Evolutionary conservation across 768 basidiomycete genomes (phyloP), one percentile per base, ranked within the genome.

Genomic region (Bullera alba): DNA sequence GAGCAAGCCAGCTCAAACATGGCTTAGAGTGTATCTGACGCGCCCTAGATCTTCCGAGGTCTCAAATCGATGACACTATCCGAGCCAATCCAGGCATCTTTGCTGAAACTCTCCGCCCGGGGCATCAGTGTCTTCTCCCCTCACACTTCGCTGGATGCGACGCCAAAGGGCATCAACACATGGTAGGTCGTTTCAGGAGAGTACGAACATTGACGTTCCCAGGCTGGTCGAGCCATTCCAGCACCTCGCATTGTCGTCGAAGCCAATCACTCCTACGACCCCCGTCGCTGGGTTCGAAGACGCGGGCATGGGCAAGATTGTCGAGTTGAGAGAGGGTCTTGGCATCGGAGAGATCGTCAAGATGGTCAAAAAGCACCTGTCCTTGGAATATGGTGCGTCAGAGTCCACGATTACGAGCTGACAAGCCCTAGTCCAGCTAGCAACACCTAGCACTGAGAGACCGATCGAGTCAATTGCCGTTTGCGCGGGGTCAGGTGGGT

Each of bases 41-140:
- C 58, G n/a, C n/a, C n/a, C n/a, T n/a, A 91, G 90, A 72, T 72
- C 48, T 72, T 74, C 73, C 88, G 47, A 85, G 88, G 14, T 74
- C 83, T 37, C 75, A 82, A 45, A 86, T 82, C 87, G 23, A 55
- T 97, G 54, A 91, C 86, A 0, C 79, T 92, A 49, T 69, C 80
- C 34, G 84, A 84, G 55, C 80, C 89, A 0, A 76, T 96, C 7
- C 90, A 93, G 73, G 71, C 79, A 2, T 85, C 84, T 3, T 78
- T 97, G 21, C 79, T 97, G 4, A 79, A 76, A 48, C 87, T 91
- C 54, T 83, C 84, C 0, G 83, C 87, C 0, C 77, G 81, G 12
- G 91, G 91, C 0, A 83, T 96, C 49, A 85, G 84, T 1, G 79
- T 96, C 4, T 93, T 86, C 74, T 79, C 79, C 34, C 89, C 93